Percentiles rank a stretch among this genome's conserved stretches.
These are phyloP conservation scores for Ilyonectria mors-panacis DNA, from an alignment of 2,329 filamentous ascomycete genomes.

Conservation along the genomic window DNA sequence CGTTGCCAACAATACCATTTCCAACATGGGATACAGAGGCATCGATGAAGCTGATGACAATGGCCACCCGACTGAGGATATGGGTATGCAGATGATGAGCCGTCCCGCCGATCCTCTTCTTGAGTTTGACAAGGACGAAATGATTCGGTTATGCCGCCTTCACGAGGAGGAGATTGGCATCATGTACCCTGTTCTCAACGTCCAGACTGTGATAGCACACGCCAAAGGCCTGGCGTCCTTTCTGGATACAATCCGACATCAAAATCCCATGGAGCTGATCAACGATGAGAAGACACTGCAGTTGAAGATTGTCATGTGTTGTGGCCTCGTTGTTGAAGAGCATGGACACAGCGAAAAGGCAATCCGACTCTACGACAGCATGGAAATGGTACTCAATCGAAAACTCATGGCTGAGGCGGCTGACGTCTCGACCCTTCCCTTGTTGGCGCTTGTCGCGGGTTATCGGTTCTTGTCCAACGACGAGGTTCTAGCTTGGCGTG, in stretches of 20 bases:
- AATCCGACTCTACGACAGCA: slow-evolving; percentile 80
- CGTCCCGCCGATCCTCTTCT: slow-evolving; percentile 80
- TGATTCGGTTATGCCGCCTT: slow-evolving; percentile 81
- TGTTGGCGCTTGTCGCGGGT: slow-evolving; percentile 67
- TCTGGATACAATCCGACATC: slow-evolving; percentile 69
- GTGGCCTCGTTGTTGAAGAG: slow-evolving; percentile 82
- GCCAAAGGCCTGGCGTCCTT: slow-evolving; percentile 79
- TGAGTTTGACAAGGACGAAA: slow-evolving; percentile 83
- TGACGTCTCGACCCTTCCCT: slow-evolving; percentile 63
- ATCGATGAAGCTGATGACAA: slow-evolving; percentile 75
- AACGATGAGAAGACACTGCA: slow-evolving; percentile 73
- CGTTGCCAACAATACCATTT: slow-evolving; percentile 87
- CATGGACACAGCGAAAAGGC: slow-evolving; percentile 84
- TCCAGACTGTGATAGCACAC: slow-evolving; percentile 79
- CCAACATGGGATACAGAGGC: slow-evolving; percentile 88
- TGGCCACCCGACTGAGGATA: slow-evolving; percentile 51
- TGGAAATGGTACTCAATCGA: slow-evolving; percentile 79
- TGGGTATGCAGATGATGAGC: slow-evolving; percentile 52
- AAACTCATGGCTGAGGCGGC: slow-evolving; percentile 70
- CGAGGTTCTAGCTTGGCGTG: slow-evolving; percentile 87
- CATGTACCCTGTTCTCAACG: slow-evolving; percentile 90
- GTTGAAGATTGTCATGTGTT: slow-evolving; percentile 88
- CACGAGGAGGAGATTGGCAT: slow-evolving; percentile 93
- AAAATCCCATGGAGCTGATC: slow-evolving; percentile 55
- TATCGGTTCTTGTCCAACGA: slow-evolving; percentile 91